Evolutionary conservation across 768 basidiomycete species (phyloP), one percentile per base, ranked within the genome.

Genomic region (Coprinellus micaceus): DNA sequence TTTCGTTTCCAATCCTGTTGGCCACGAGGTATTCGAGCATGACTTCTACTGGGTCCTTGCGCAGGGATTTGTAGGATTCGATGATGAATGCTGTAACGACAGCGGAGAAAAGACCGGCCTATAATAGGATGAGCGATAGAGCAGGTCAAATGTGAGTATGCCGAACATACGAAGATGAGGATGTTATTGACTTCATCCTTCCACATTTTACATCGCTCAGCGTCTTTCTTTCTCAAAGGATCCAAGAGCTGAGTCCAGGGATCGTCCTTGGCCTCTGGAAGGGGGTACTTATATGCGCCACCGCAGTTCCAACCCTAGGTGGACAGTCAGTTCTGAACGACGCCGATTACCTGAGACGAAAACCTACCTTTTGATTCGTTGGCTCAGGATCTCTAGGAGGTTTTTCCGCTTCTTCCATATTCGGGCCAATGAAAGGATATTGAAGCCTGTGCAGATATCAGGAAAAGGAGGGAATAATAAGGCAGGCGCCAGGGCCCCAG

Each of bases 61-160:
- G 58, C 6, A 69, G 58, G 60, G 58, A 60, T 6, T 57, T 44
- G 47, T 66, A 63, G 1, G 66, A 66, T 48, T 66, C 63, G 19
- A 68, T 57, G 19, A 62, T 55, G 47, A 69, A 69, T 3, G 67
- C 64, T 7, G 64, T 65, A 6, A 68, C 65, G 12, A 61, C 60
- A 15, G 61, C 67, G 9, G 66, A 64, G 56, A 68, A 68, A n/a
- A 68, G 60, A 30, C 65, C 65, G 19, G 65, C 65, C 67, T 68
- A 12, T 33, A 33, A 22, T 19, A 10, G 28, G 26, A 19, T 30
- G 6, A 28, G 6, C n/a, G 12, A 12, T 12, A 11, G 24, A 28
- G 29, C 17, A 17, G 5, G 19, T 30, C n/a, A 41, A 33, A 33
- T 33, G 33, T 40, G 12, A 26, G 26, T 24, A 40, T 33, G 13